These are phyloP conservation scores for Penicilliopsis zonata DNA, from an alignment of 495 filamentous ascomycete species.

Conservation along the genomic window DNA sequence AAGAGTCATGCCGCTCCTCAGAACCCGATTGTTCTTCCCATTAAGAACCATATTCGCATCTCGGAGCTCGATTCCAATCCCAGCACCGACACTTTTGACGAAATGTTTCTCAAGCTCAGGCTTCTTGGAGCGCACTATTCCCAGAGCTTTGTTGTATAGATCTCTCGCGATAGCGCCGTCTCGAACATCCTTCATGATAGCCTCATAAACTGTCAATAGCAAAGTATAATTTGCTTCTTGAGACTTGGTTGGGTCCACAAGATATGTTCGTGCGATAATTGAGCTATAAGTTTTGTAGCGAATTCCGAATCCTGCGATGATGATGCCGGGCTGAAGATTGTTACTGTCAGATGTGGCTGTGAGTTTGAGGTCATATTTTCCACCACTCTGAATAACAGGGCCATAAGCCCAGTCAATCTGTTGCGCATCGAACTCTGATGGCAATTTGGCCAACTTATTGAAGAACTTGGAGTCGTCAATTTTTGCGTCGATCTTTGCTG, in stretches of 20 bases:
- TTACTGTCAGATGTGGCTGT: conserved; percentile 62
- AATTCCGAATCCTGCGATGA: conserved; percentile 80
- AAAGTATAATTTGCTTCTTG: conserved; percentile 92
- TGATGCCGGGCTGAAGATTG: conserved; percentile 85
- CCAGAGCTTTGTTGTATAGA: conserved; percentile 78
- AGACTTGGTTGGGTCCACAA: conserved; percentile 91
- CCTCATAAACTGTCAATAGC: conserved; percentile 73
- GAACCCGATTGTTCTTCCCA: conserved; percentile 63
- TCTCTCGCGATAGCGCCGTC: conserved; percentile 84
- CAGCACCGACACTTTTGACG: conserved; percentile 75
- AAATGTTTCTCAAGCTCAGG: conserved; percentile 92
- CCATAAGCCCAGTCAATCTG: conserved; percentile 91
- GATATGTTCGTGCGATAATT: conserved; percentile 78
- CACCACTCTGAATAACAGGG: conserved; percentile 90
- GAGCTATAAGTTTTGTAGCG: conserved; percentile 92
- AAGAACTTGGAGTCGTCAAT: conserved; percentile 91
- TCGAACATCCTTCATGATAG: conserved; percentile 76
- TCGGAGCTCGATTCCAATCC: conserved; percentile 83
- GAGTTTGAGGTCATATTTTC: conserved; percentile 81
- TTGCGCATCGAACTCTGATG: conserved; percentile 73
- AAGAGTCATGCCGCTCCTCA: conserved; percentile 96
- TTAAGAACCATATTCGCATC: conserved; percentile 74
- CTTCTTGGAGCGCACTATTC: conserved; percentile 69
- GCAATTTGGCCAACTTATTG: conserved; percentile 68
- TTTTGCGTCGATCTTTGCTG: conserved; percentile 76